Percentiles rank a stretch among this genome's conserved stretches.
Evolutionary conservation across 257 asterid species (phyloP).

Genomic region (Coffea eugenioides): DNA sequence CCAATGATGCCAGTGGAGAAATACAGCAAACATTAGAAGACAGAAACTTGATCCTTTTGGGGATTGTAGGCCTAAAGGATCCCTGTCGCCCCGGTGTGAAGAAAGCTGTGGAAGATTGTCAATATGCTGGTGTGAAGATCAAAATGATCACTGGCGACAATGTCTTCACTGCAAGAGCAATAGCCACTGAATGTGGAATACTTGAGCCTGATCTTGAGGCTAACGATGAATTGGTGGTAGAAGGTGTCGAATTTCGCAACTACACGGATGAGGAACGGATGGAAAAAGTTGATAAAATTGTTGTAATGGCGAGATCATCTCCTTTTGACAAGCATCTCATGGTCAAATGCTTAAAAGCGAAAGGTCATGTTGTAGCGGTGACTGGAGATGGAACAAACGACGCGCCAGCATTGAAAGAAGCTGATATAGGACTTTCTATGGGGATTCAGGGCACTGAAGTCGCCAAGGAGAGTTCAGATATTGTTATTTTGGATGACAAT

Average conservation of each 20-base stretch:
- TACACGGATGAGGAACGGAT: conserved; percentile 54
- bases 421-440: conserved; percentile 72
- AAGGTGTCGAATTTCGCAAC: conserved; percentile 62
- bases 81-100: conserved; percentile 63
- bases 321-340: conserved; percentile 72
- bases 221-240: conserved; percentile 40
- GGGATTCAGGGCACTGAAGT: conserved; percentile 76
- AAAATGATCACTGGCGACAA: conserved; percentile 89
- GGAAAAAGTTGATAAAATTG: conserved; percentile 52
- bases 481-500: conserved; percentile 64
- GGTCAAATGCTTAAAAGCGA: conserved; percentile 61
- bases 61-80: conserved; percentile 62
- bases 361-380: conserved; percentile 74
- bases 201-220: conserved; percentile 24
- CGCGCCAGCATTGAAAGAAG: conserved; percentile 66
- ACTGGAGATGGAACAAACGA: conserved; percentile 76
- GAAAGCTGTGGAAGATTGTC: conserved; percentile 64
- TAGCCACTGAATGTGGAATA: conserved; percentile 78
- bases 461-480: conserved; percentile 69
- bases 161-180: conserved; percentile 65
- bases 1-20: conserved; percentile 1
- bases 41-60: conserved; percentile 40
- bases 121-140: conserved; percentile 54
- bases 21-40: conserved; percentile 29
- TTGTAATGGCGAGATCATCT: conserved; percentile 72